These are phyloP conservation scores for Xylariaceae sp. DNA, from an alignment of 2,329 filamentous ascomycete species.

Conservation along the genomic window DNA sequence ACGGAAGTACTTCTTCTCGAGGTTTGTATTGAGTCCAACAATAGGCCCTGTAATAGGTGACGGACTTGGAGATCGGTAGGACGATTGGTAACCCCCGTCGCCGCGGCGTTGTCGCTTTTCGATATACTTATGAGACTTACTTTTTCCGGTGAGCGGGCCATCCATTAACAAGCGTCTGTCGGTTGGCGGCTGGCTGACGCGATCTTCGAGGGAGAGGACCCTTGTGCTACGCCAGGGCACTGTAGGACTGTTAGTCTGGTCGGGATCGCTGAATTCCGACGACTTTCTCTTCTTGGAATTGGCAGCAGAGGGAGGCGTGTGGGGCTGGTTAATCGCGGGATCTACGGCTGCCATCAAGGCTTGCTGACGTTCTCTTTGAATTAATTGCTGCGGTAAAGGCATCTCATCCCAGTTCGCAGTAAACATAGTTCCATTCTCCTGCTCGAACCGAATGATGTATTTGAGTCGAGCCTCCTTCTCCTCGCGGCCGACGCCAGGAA, in stretches of 20 bases:
- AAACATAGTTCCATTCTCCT: slow-evolving; percentile 67
- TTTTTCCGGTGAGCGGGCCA: slow-evolving; percentile 48
- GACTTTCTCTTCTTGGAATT: slow-evolving; percentile 80
- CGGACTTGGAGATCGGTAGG: slow-evolving; percentile 54
- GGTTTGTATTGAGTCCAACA: slow-evolving; percentile 73
- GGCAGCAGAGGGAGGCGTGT: slow-evolving; percentile 15
- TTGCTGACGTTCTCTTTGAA: slow-evolving; percentile 63
- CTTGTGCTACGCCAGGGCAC: slow-evolving; percentile 73
- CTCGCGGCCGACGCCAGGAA: slow-evolving; percentile 55
- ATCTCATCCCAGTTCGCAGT: slow-evolving; percentile 77
- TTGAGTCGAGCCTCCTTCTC: slow-evolving; percentile 86
- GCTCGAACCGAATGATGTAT: slow-evolving; percentile 76
- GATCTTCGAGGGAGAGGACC: slow-evolving; percentile 62
- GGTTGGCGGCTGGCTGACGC: slow-evolving; percentile 60
- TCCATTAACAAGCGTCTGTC: slow-evolving; percentile 46
- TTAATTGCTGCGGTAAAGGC: slow-evolving; percentile 79
- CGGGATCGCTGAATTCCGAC: slow-evolving; percentile 53
- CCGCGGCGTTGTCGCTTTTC: slow-evolving; percentile 90
- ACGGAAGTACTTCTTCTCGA: slow-evolving; percentile 94
- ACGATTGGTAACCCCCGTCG: slow-evolving; percentile 60
- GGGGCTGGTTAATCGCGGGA: slow-evolving; percentile 12
- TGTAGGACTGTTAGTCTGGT: slow-evolving; percentile 48
- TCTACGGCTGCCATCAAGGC: slow-evolving; percentile 38
- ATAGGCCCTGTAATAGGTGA: slow-evolving; percentile 64
- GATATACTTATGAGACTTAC: slow-evolving; percentile 85